Evolutionary conservation across 805 yeast species (phyloP).

Genomic region (Pichia cephalocereana): DNA sequence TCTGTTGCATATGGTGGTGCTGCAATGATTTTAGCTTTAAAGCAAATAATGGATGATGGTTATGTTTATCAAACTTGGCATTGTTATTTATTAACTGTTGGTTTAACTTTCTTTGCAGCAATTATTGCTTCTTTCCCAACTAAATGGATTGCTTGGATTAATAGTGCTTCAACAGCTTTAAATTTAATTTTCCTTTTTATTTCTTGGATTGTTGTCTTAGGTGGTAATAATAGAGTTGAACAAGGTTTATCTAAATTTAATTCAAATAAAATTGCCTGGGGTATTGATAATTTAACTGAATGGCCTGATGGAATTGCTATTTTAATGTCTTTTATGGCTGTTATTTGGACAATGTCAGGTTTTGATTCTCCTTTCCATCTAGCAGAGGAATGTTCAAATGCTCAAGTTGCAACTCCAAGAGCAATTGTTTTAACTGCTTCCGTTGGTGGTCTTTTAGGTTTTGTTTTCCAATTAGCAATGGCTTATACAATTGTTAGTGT

Average conservation of each 20-base stretch:
- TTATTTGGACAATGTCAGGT: conserved; percentile 66
- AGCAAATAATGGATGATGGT: conserved; percentile 29
- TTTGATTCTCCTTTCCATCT: conserved; percentile 69
- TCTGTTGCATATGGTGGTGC: conserved; percentile 53
- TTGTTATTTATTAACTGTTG: conserved; percentile 41
- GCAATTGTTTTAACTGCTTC: conserved; percentile 54
- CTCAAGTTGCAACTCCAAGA: conserved; percentile 54
- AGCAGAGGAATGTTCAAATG: conserved; percentile 64
- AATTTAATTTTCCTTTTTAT: conserved; percentile 42
- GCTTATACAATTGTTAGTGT: conserved; percentile 51
- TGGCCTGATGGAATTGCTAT: conserved; percentile 56
- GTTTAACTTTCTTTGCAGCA: conserved; percentile 40
- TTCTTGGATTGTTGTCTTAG: conserved; percentile 46
- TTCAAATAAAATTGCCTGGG: conserved; percentile 42
- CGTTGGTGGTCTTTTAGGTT: conserved; percentile 48
- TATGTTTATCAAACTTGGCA: conserved; percentile 41
- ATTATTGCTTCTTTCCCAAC: conserved; percentile 46
- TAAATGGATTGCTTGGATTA: conserved; percentile 42
- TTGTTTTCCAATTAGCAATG: conserved; percentile 48
- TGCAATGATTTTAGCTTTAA: conserved; percentile 44
- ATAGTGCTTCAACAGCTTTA: conserved; percentile 38
- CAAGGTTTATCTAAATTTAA: conserved; percentile 40
- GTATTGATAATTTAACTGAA: conserved; percentile 46
- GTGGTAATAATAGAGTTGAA: conserved; percentile 33
- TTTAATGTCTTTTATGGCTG: conserved; percentile 50